These are phyloP conservation scores for Colletotrichum lentis DNA, from an alignment of 2,329 filamentous ascomycete species.

Conservation along the genomic window DNA sequence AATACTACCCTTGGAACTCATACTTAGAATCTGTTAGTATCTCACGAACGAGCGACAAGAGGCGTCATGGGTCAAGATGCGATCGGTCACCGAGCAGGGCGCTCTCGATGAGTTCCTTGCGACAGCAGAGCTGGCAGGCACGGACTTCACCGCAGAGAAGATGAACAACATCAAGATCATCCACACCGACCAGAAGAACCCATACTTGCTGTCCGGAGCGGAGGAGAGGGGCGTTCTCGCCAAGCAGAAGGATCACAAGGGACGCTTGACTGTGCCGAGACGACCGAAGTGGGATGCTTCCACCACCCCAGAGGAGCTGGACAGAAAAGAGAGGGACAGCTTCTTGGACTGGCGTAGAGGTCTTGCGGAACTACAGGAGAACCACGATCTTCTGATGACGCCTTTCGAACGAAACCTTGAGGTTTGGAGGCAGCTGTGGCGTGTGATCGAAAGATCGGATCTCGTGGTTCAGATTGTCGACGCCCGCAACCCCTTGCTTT, in stretches of 20 bases:
- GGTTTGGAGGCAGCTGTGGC: constrained; percentile 97
- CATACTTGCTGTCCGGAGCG: constrained; percentile 83
- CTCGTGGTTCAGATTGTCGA: constrained; percentile 98
- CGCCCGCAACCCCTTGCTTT: constrained; percentile 91
- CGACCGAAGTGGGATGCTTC: constrained; percentile 86
- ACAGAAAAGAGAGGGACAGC: constrained; percentile 78
- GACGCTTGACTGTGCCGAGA: constrained; percentile 84
- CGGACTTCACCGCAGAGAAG: constrained; percentile 98
- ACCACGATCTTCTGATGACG: constrained; percentile 93
- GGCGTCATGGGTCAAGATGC: constrained; percentile 98
- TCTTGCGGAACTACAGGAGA: constrained; percentile 91
- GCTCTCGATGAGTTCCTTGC: constrained; percentile 96
- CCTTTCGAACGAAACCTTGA: constrained; percentile 97
- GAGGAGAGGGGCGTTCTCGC: constrained; percentile 81
- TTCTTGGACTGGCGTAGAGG: constrained; percentile 90
- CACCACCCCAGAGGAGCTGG: constrained; percentile 85
- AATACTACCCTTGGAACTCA: rapidly evolving
- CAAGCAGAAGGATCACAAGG: constrained; percentile 84
- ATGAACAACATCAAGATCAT: constrained; percentile 99
- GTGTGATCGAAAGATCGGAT: constrained; percentile 96
- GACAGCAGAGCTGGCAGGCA: constrained; percentile 95
- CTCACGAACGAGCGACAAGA: constrained; percentile 90
- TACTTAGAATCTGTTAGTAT: constrained; percentile 63
- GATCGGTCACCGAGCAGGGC: constrained; percentile 95
- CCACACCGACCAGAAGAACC: constrained; percentile 94